Evolutionary conservation across 2,329 filamentous ascomycete genomes (phyloP), one percentile per base, ranked within the genome.

Genomic region (Alternaria ethzedia): DNA sequence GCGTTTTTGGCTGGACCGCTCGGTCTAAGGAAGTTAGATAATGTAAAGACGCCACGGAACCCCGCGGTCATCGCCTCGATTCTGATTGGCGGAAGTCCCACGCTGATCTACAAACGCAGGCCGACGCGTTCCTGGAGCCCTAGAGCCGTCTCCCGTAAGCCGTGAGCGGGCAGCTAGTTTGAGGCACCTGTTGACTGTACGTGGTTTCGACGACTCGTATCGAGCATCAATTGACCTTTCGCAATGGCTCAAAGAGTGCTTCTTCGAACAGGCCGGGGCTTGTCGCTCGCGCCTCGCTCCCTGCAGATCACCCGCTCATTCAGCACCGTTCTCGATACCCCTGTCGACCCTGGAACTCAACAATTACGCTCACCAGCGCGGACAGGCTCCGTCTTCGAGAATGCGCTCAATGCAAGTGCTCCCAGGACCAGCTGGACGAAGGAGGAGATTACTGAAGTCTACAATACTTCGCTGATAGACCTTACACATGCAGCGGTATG

Each of bases 391-490:
- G 71, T 75, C 17, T 78, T 79, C 56, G 63, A 77, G 25, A 67
- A 77, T 69, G 91, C 91, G 9, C 83, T 91, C 21, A 83, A 86
- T 47, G 89, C 90, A 21, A 85, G 81, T 2, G 81, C 77, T 6
- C 87, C 91, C 12, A 85, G 92, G 54, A 90, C 89, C 73, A 87
- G 90, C 79, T 97, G 93, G 94, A 92, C 92, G 6, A 88, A 87
- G 68, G 89, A 94, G 67, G 91, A 97, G 81, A 93, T 97, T 66
- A 83, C 90, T 10, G 88, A 91, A 67, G 90, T 97, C 71, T 96
- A 96, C 82, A 87, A 94, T 75, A 90, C 90, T 54, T 92, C 93
- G 15, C 83, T 96, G 77, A 90, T 94, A 84, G 91, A 95, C 76
- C 82, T 97, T 73, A 87, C 90, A 9, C 91, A 89, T 78, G 89